Base-by-base conservation (phyloP, 2,329 filamentous ascomycete species). In the Botrytis fragariae region DNA sequence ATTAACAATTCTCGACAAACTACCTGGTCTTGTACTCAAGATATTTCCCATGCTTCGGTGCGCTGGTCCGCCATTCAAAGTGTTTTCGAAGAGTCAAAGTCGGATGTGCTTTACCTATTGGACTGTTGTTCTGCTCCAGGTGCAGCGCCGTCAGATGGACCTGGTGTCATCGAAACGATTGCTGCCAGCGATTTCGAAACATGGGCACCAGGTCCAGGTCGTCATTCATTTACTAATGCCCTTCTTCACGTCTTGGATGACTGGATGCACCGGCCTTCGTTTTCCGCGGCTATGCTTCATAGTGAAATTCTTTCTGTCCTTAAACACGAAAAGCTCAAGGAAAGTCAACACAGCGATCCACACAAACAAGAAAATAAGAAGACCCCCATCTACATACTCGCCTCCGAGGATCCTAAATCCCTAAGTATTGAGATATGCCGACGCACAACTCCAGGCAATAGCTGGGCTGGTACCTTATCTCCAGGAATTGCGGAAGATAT, bases 211-310 rank as follows among this genome's bases (percentile, higher is more conserved):
- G 74, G 73, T 45, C 73, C 75, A 10, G 76, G 72, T 7, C 64
- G 73, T 18, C 69, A 77, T 71, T 74, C 73, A 7, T 76, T 78
- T 48, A 76, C 75, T 18, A 73, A 74, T 71, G 75, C 77, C 7
- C 60, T 78, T 1, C 75, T 77, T 20, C 72, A 74, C 42, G 76
- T 77, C 2, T 70, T 78, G 14, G 72, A 77, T 51, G 73, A 75
- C 29, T 78, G 76, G 77, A 73, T 74, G 29, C 68, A 74, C 29
- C 72, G 75, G 60, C 65, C 68, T 35, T 74, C 74, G 7, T 78
- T 77, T 44, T 76, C 76, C 2, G 77, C 73, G 12, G 76, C 76
- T 14, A 76, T 77, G 75, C 73, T 78, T n/a, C 77, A 78, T 18
- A 76, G 76, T 37, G 75, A 77, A 44, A 69, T 78, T 22, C 72